phyloP scores from a whole-genome alignment of 1,139 yeast genomes.

The Trichomonascaceae sp. region DNA sequence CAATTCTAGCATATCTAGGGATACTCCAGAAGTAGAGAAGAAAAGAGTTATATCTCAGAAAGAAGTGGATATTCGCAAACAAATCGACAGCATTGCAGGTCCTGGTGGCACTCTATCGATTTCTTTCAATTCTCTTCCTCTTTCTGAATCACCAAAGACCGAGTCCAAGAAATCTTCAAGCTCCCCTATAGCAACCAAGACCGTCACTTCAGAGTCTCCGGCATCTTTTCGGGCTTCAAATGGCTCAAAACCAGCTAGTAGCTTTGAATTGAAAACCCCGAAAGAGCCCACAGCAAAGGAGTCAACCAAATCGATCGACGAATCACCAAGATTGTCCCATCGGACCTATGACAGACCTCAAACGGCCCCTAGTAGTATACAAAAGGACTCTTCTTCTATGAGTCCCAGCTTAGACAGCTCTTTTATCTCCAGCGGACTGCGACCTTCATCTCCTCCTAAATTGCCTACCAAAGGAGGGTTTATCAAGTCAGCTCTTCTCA shows the following conservation, averaged over 20 bases:
- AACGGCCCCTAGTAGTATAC: neutral
- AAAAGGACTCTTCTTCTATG: neutral
- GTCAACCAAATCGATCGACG: neutral
- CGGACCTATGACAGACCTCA: neutral
- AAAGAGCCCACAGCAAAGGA: neutral
- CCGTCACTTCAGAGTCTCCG: neutral
- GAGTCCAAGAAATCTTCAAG: neutral
- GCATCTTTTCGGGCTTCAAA: neutral
- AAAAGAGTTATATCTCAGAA: constrained; percentile 11
- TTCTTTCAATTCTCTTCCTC: neutral
- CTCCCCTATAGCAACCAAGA: neutral
- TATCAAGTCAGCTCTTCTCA: constrained; percentile 29
- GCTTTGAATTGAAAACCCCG: neutral
- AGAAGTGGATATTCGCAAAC: constrained; percentile 19
- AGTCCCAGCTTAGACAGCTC: neutral
- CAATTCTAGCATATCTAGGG: neutral
- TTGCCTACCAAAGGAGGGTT: constrained; percentile 29
- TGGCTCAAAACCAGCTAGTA: neutral
- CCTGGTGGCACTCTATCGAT: constrained; percentile 13
- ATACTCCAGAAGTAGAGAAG: neutral
- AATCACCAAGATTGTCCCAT: neutral
- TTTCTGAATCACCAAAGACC: neutral
- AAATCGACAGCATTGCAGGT: constrained; percentile 22
- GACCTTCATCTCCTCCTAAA: constrained; percentile 11
- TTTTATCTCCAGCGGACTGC: neutral